These are phyloP conservation scores for Cucurbita ficifolia DNA, from an alignment of 306 rosid species.

Conservation along the genomic window DNA sequence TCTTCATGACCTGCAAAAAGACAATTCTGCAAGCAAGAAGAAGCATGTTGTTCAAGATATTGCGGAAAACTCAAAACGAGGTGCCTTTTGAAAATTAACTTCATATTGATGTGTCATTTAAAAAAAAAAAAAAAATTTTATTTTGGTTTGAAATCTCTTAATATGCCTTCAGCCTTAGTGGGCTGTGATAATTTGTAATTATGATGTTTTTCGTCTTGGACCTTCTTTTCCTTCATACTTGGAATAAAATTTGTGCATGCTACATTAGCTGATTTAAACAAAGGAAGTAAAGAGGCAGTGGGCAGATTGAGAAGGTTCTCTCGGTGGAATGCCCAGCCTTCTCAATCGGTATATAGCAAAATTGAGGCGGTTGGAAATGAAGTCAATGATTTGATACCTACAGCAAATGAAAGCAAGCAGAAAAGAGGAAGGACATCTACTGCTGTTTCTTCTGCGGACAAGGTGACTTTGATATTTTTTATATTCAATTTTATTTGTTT, in stretches of 20 bases:
- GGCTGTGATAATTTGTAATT: background rate
- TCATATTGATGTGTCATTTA: background rate
- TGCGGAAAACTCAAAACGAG: slow-evolving; percentile 36
- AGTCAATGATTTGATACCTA: slow-evolving; percentile 22
- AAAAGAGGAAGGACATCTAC: slow-evolving; percentile 35
- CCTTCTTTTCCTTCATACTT: background rate
- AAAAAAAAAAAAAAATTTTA: background rate
- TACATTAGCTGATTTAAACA: slow-evolving; percentile 17
- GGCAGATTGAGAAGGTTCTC: slow-evolving; percentile 47
- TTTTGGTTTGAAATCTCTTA: background rate
- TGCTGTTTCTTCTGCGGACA: slow-evolving; percentile 23
- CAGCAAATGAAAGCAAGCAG: slow-evolving; percentile 35
- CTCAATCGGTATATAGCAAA: slow-evolving; percentile 23
- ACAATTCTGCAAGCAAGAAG: slow-evolving; percentile 38
- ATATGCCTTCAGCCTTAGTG: background rate
- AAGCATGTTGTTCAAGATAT: slow-evolving; percentile 25
- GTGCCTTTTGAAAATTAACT: slow-evolving; percentile 17
- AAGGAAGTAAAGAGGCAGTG: slow-evolving; percentile 30
- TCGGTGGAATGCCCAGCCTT: slow-evolving; percentile 58
- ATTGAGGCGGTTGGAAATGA: slow-evolving; percentile 20
- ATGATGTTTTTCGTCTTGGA: background rate
- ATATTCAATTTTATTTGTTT: background rate
- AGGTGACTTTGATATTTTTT: slow-evolving; percentile 24
- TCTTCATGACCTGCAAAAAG: slow-evolving; percentile 31
- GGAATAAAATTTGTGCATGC: background rate